Percentiles rank a stretch among this genome's conserved stretches.
Evolutionary conservation across 2,329 filamentous ascomycete species (phyloP).

Genomic region (Fusarium sp.): DNA sequence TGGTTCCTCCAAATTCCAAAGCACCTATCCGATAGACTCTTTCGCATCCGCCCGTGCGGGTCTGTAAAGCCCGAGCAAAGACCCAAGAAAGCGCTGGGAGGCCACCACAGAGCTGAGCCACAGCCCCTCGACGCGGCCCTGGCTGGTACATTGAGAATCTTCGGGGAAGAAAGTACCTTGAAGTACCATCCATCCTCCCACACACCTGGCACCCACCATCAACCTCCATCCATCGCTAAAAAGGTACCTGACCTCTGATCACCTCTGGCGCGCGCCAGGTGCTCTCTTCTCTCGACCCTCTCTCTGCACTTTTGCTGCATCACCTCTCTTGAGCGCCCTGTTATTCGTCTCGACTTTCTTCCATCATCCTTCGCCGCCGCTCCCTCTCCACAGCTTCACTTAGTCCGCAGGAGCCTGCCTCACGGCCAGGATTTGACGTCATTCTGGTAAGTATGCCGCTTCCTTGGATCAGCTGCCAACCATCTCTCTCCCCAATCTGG

Average conservation of each 20-base stretch:
- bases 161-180: constrained; percentile 22
- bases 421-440: constrained; percentile 38
- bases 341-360: constrained; percentile 4
- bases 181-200: constrained; percentile 12
- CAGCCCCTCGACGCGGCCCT: constrained; percentile 38
- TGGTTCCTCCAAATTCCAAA: background rate
- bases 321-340: background rate
- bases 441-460: constrained; percentile 38
- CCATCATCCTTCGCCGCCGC: constrained; percentile 15
- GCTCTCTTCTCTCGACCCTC: background rate
- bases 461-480: constrained; percentile 30
- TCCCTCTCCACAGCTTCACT: constrained; percentile 10
- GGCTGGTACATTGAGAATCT: constrained; percentile 7
- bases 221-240: constrained; percentile 30
- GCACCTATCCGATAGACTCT: background rate
- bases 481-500: constrained; percentile 21
- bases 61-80: background rate
- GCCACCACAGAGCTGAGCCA: constrained; percentile 41
- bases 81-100: constrained; percentile 7
- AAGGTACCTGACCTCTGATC: constrained; percentile 14
- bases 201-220: background rate
- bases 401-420: constrained; percentile 8
- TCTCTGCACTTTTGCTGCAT: constrained; percentile 5
- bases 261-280: constrained; percentile 10
- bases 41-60: background rate